Evolutionary conservation across 768 basidiomycete species (phyloP).

Genomic region (Galerina marginata): DNA sequence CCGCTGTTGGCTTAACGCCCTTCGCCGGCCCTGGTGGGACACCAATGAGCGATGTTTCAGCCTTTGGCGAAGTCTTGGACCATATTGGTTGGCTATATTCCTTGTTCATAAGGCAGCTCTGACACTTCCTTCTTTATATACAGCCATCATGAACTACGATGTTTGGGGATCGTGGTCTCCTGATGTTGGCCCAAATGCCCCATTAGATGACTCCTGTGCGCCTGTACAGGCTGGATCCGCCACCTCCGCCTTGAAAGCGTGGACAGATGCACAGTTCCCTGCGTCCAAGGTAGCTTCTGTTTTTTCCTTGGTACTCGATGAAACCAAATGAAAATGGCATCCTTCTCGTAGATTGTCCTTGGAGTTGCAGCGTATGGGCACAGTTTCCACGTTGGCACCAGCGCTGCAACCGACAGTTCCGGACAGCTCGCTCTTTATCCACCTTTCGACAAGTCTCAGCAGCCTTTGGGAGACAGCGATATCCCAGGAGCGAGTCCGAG

Average conservation of each 20-base stretch:
- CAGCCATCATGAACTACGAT: constrained; percentile 72
- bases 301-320: not conserved
- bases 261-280: constrained; percentile 81
- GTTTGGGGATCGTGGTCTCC: constrained; percentile 56
- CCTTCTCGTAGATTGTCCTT: constrained; percentile 60
- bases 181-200: constrained; percentile 82
- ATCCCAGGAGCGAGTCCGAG: constrained; percentile 24
- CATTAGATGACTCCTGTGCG: constrained; percentile 78
- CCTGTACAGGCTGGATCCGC: constrained; percentile 73
- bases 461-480: constrained; percentile 55
- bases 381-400: constrained; percentile 59
- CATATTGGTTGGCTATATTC: constrained; percentile 39
- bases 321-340: not conserved
- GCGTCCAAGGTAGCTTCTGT: constrained; percentile 39
- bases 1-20: constrained; percentile 47
- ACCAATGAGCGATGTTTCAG: constrained; percentile 73
- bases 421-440: constrained; percentile 50
- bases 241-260: constrained; percentile 68
- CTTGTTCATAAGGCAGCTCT: not conserved
- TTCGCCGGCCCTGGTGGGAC: constrained; percentile 55
- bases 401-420: constrained; percentile 42
- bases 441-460: constrained; percentile 48
- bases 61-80: constrained; percentile 68
- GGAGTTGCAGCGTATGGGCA: constrained; percentile 87
- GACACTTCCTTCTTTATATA: not conserved